Evolutionary conservation across 2,329 filamentous ascomycete genomes (phyloP).

Genomic region (Exophiala alcalophila): DNA sequence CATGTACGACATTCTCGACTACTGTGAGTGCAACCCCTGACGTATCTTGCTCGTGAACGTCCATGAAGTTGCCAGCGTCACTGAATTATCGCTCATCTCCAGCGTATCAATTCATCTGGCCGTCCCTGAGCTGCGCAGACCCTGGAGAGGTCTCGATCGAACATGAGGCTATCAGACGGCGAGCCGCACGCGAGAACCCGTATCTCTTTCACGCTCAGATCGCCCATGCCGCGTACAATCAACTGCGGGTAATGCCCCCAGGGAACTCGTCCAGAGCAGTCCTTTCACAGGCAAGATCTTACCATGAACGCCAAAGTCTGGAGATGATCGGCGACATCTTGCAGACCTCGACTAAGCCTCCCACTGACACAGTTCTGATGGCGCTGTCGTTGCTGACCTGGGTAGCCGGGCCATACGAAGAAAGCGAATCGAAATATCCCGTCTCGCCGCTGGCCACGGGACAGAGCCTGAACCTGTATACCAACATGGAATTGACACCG

Average conservation of each 20-base stretch:
- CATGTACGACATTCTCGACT: constrained; percentile 3
- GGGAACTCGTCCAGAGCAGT: constrained; percentile 1
- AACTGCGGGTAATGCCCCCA: not conserved
- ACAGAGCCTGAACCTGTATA: constrained; percentile 4
- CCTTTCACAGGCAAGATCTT: constrained; percentile 5
- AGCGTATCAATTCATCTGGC: constrained; percentile 6
- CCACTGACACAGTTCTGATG: not conserved
- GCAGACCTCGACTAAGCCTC: not conserved
- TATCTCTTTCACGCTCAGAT: constrained; percentile 8
- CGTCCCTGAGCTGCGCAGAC: not conserved
- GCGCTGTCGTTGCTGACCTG: constrained; percentile 4
- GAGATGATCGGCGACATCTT: not conserved
- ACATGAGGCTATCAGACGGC: not conserved
- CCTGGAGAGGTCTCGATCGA: not conserved
- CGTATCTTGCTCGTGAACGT: no score
- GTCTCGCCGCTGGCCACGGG: constrained; percentile 4
- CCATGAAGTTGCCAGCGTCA: not conserved
- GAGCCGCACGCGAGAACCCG: not conserved
- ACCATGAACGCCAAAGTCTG: constrained; percentile 6
- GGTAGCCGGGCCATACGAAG: constrained; percentile 1
- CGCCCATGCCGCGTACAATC: not conserved
- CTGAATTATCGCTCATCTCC: not conserved
- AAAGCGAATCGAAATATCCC: constrained; percentile 5
- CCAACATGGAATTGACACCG: constrained; percentile 6
- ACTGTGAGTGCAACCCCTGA: constrained; percentile 2